Conservation (phyloP, 1,139 yeast species). For the Nadsonia commutata region DNA sequence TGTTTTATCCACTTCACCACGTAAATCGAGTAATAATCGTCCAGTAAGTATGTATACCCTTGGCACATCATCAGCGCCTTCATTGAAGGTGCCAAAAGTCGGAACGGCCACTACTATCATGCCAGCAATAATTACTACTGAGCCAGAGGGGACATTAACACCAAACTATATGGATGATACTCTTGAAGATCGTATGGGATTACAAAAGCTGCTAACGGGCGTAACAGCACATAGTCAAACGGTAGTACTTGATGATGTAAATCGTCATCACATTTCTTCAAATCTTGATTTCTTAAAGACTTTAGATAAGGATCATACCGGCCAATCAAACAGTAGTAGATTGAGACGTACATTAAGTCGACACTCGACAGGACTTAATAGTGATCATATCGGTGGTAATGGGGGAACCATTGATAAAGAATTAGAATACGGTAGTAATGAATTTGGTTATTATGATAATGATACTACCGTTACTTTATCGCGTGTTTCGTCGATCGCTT, state of each 20-base stretch:
- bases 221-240: slow-evolving; percentile 21
- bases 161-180: slow-evolving; percentile 6
- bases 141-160: neutral
- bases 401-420: no score
- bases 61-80: neutral
- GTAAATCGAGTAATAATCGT: neutral
- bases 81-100: neutral
- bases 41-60: neutral
- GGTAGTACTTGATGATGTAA: slow-evolving; percentile 19
- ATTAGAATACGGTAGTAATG: no score
- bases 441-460: neutral
- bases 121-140: slow-evolving; percentile 2
- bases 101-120: slow-evolving; percentile 3
- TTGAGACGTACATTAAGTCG: slow-evolving; percentile 28
- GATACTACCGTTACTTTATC: neutral
- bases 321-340: slow-evolving; percentile 15
- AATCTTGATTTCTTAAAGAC: slow-evolving; percentile 47
- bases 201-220: slow-evolving; percentile 24
- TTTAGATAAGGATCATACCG: slow-evolving; percentile 28
- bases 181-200: slow-evolving; percentile 17
- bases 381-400: slow-evolving; percentile 1
- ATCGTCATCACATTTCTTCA: slow-evolving; percentile 27
- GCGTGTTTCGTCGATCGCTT: neutral
- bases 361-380: neutral
- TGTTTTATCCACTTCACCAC: neutral